These are phyloP conservation scores for Dothidotthia symphoricarpi DNA, from an alignment of 2,329 filamentous ascomycete genomes.

Conservation along the genomic window DNA sequence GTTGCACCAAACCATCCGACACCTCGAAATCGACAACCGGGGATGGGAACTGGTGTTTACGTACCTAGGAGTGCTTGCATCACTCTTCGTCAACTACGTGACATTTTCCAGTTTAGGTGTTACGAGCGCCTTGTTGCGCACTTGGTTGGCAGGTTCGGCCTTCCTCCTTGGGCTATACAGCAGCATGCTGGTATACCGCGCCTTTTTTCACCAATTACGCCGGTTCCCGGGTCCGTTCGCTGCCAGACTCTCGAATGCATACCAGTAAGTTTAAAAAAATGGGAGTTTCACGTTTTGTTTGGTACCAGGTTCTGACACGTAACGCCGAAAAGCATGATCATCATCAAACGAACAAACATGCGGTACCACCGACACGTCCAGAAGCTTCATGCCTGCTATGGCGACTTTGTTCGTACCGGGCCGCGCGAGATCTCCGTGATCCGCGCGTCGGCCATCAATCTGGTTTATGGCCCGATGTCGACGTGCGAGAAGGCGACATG, in stretches of 20 bases:
- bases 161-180: neutral
- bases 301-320: neutral
- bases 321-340: neutral
- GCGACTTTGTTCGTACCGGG: constrained; percentile 18
- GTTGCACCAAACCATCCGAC: neutral
- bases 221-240: constrained; percentile 11
- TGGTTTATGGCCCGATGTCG: constrained; percentile 9
- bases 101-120: neutral
- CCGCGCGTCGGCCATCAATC: constrained; percentile 5
- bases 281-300: too few species aligned
- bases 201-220: constrained; percentile 10
- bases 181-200: constrained; percentile 5
- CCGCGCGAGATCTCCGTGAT: constrained; percentile 10
- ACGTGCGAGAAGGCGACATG: constrained; percentile 13
- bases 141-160: neutral
- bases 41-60: neutral
- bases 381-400: constrained; percentile 10
- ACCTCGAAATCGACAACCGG: neutral
- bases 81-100: neutral
- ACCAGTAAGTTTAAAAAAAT: constrained; percentile 1
- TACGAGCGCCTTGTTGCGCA: neutral
- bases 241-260: constrained; percentile 8
- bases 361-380: neutral
- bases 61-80: neutral
- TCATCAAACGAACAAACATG: neutral